These are phyloP conservation scores for Pseudozyma sp. DNA, from an alignment of 1,284 basidiomycete species.

Conservation along the genomic window DNA sequence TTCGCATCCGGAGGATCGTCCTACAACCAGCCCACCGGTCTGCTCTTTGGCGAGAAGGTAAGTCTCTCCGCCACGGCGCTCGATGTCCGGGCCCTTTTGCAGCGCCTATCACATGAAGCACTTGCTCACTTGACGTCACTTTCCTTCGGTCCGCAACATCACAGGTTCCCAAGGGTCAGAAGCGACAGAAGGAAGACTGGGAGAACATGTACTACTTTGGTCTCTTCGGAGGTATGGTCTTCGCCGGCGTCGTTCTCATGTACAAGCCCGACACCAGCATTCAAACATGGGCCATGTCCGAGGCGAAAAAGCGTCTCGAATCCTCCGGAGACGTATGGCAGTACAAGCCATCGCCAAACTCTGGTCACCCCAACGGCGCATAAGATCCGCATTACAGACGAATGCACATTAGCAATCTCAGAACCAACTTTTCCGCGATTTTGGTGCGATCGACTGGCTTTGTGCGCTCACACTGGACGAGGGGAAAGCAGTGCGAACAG, in stretches of 20 bases:
- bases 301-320: conserved; percentile 66
- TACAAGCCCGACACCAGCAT: conserved; percentile 89
- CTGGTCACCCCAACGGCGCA: conserved; percentile 57
- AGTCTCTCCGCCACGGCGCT: neutral
- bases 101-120: neutral
- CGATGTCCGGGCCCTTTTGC: no score
- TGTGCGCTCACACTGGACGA: no score
- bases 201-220: conserved; percentile 70
- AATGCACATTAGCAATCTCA: conserved; percentile 5
- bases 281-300: conserved; percentile 63
- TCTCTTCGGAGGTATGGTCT: conserved; percentile 87
- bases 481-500: no score
- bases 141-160: neutral
- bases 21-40: conserved; percentile 66
- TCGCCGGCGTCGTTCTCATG: conserved; percentile 81
- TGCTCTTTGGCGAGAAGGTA: conserved; percentile 67
- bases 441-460: no score
- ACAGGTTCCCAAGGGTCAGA: conserved; percentile 77
- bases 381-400: conserved; percentile 3
- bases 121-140: neutral
- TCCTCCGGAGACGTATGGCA: conserved; percentile 61
- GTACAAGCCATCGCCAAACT: conserved; percentile 67
- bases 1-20: conserved; percentile 50
- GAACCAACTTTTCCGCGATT: neutral
- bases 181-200: conserved; percentile 87